Evolutionary conservation across 495 filamentous ascomycete species (phyloP).

Genomic region (Xylaria flabelliformis): DNA sequence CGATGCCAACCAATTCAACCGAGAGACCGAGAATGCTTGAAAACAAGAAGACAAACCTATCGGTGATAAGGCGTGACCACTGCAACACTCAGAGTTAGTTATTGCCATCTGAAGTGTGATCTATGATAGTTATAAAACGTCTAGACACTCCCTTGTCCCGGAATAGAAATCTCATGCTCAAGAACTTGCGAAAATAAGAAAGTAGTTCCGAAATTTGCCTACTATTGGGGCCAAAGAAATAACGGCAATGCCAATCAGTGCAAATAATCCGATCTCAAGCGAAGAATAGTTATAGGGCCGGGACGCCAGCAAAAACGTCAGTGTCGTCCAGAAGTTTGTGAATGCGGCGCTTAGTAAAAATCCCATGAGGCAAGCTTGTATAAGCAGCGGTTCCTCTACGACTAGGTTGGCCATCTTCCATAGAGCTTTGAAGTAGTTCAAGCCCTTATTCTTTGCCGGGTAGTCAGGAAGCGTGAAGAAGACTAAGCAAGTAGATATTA

Average conservation of each 20-base stretch:
- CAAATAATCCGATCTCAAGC: conserved; percentile 76
- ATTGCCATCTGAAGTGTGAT: too few relatives aligned
- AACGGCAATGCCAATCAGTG: conserved; percentile 73
- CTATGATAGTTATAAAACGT: too few relatives aligned
- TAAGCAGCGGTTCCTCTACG: conserved; percentile 65
- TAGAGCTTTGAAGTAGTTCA: conserved; percentile 71
- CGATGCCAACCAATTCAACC: conserved; percentile 65
- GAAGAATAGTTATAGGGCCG: conserved; percentile 72
- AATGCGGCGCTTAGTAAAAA: conserved; percentile 43
- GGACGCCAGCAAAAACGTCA: conserved; percentile 75
- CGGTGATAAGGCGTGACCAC: conserved; percentile 73
- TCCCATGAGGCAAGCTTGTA: conserved; percentile 56
- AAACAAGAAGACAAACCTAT: conserved; percentile 69
- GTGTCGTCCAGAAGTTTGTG: conserved; percentile 66
- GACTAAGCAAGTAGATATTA: conserved; percentile 37
- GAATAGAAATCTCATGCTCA: too few relatives aligned
- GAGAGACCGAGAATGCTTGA: conserved; percentile 67
- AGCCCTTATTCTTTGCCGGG: conserved; percentile 68
- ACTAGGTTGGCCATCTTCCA: conserved; percentile 66
- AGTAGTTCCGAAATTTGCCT: too few relatives aligned
- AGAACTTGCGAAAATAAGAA: too few relatives aligned
- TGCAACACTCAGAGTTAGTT: too few relatives aligned
- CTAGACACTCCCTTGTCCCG: too few relatives aligned
- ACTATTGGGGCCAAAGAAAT: conserved; percentile 67
- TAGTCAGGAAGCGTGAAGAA: conserved; percentile 80